Base-by-base conservation (phyloP, 352 stramenopile genomes). In the Thraustochytrium striatum region DNA sequence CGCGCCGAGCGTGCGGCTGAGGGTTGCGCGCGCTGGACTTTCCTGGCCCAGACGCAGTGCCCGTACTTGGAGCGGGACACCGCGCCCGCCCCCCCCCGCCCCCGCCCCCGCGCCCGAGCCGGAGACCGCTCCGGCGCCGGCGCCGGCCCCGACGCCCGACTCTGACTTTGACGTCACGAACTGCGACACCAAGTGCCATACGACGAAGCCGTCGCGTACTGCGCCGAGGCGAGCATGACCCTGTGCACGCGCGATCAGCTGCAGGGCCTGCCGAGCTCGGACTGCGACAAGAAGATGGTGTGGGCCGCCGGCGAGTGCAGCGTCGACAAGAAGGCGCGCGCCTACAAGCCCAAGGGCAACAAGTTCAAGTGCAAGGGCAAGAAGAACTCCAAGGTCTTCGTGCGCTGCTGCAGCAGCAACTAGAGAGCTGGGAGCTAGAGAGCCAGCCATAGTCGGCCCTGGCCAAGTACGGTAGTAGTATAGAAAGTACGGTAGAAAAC, bases 221-320 rank as follows among this genome's bases (percentile, higher is more conserved):
- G 21, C 35, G 32, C 16, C 1, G 9, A 0, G 36, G 21, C 53
- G 8, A 8, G 13, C 16, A 70, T 35, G 59, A 70, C 8, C 35
- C 35, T 70, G 11, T 21, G 21, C 21, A 30, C 59, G 9, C 59
- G 44, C 59, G 35, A 70, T 5, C 5, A 47, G 39, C 13, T 47
- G 5, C 5, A 47, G 39, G 39, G 5, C 39, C 5, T 47, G 39
- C 39, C 13, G 5, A 13, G 39, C 39, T 13, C 39, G 13, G 41
- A 30, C 59, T 70, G 59, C 59, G 3, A 35, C 7, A 36, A 21
- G 33, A 38, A 70, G 9, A n/a, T 16, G n/a, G 59, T 38, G 35
- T 70, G 59, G 19, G 21, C 19, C 13, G 59, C 59, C 25, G 59
- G 50, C 28, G 59, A 70, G 32, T 70, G 53, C 59, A 33, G 30